phyloP scores from a whole-genome alignment of 176 grass and related monocot species.

The Eleusine indica region DNA sequence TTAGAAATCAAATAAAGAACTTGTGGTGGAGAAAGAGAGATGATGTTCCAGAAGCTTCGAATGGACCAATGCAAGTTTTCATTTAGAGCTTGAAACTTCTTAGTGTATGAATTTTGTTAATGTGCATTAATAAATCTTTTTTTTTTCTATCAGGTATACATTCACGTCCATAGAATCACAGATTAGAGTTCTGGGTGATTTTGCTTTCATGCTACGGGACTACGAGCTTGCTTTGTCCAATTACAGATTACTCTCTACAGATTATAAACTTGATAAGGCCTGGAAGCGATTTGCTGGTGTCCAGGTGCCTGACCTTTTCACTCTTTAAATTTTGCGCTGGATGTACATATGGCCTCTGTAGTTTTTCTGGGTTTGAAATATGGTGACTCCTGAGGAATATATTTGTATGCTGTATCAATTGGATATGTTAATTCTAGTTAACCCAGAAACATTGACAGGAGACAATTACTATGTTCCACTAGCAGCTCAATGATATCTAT shows the following conservation, averaged over 20 bases:
- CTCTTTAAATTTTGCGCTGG: neutral
- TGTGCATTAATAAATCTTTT: slow-evolving; percentile 44
- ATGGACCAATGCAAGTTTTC: slow-evolving; percentile 78
- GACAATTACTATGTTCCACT: slow-evolving; percentile 3
- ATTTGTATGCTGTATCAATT: neutral
- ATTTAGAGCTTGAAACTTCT: slow-evolving; percentile 23
- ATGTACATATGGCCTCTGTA: slow-evolving; percentile 14
- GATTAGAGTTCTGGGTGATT: slow-evolving; percentile 96
- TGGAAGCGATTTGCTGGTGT: slow-evolving; percentile 94
- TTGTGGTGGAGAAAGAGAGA: slow-evolving; percentile 99
- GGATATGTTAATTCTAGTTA: slow-evolving; percentile 21
- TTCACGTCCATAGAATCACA: slow-evolving; percentile 97
- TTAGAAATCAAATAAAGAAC: slow-evolving; percentile 99
- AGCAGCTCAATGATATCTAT: neutral
- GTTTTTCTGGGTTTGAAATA: slow-evolving; percentile 12
- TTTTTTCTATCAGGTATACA: slow-evolving; percentile 70
- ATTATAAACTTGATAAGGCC: slow-evolving; percentile 98
- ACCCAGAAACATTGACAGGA: neutral
- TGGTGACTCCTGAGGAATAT: slow-evolving; percentile 14
- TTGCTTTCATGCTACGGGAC: slow-evolving; percentile 96
- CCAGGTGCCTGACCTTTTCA: slow-evolving; percentile 60
- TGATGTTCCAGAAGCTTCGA: slow-evolving; percentile 76
- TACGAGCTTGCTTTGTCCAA: slow-evolving; percentile 99
- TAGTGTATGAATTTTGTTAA: slow-evolving; percentile 35
- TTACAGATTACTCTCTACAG: slow-evolving; percentile 89